Percentiles rank a stretch among this genome's conserved stretches.
Evolutionary conservation across 805 yeast species (phyloP).

Genomic region (Candida insectorum): DNA sequence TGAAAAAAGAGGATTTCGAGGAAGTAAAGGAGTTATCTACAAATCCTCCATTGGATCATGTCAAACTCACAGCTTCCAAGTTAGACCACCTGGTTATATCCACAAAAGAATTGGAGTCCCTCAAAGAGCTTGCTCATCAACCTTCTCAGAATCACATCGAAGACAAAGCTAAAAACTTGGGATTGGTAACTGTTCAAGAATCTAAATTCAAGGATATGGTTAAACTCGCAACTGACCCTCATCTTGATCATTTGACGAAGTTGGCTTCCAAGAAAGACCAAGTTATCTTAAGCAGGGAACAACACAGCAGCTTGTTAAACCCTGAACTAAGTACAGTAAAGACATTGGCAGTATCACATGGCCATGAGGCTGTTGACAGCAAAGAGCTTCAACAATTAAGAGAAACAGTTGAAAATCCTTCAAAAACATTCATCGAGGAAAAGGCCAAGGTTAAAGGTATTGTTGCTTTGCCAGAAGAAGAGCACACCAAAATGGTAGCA

Average conservation of each 20-base stretch:
- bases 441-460: conserved; percentile 9
- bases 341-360: conserved; percentile 3
- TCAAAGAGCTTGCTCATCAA: conserved; percentile 8
- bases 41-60: conserved; percentile 9
- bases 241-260: conserved; percentile 8
- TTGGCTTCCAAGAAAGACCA: conserved; percentile 8
- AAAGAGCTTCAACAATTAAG: conserved; percentile 9
- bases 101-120: conserved; percentile 11
- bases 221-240: conserved; percentile 10
- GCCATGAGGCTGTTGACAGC: conserved; percentile 3
- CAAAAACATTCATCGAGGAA: conserved; percentile 13
- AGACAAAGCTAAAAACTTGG: conserved; percentile 13
- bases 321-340: conserved; percentile 6
- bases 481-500: conserved; percentile 5
- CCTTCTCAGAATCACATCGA: conserved; percentile 13
- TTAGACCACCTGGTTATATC: not conserved
- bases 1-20: conserved; percentile 10
- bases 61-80: conserved; percentile 2
- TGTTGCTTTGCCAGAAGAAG: conserved; percentile 6
- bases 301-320: conserved; percentile 3
- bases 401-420: conserved; percentile 13
- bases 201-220: conserved; percentile 9
- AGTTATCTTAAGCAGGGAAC: conserved; percentile 1
- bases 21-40: conserved; percentile 8
- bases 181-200: conserved; percentile 11